Evolutionary conservation across 768 basidiomycete genomes (phyloP).

Genomic region (Cystofilobasidium macerans): DNA sequence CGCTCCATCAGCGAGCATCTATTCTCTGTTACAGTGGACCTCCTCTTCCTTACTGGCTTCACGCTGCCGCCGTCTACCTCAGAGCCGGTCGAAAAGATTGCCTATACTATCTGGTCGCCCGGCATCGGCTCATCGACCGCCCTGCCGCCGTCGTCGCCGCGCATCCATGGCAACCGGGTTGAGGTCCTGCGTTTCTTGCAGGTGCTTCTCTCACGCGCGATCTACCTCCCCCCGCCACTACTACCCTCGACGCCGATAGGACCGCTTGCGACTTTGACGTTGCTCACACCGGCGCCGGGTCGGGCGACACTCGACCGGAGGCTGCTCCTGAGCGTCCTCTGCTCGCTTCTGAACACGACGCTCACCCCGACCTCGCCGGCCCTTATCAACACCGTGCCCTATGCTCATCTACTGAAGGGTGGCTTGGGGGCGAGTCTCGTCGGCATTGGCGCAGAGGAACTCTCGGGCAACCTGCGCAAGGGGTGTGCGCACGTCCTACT

Average conservation of each 20-base stretch:
- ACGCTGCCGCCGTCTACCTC: slow-evolving; percentile 54
- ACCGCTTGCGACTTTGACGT: slow-evolving; percentile 66
- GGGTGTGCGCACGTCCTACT: slow-evolving; percentile 66
- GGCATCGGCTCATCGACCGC: slow-evolving; percentile 53
- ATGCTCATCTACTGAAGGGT: slow-evolving; percentile 46
- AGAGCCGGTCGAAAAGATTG: slow-evolving; percentile 35
- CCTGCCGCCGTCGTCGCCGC: slow-evolving; percentile 63
- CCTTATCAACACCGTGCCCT: slow-evolving; percentile 17
- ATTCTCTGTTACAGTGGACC: slow-evolving; percentile 66
- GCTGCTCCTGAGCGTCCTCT: slow-evolving; percentile 77
- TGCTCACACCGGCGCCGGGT: slow-evolving; percentile 44
- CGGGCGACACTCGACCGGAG: slow-evolving; percentile 34
- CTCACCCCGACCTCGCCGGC: slow-evolving; percentile 29
- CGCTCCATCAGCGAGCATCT: slow-evolving; percentile 62
- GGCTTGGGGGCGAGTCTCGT: neutral
- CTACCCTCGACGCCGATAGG: slow-evolving; percentile 58
- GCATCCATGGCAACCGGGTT: slow-evolving; percentile 66
- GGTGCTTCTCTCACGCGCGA: slow-evolving; percentile 77
- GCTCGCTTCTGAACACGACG: slow-evolving; percentile 82
- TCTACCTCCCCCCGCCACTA: slow-evolving; percentile 62
- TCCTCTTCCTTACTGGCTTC: slow-evolving; percentile 88
- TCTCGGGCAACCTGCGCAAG: slow-evolving; percentile 13
- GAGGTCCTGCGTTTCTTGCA: slow-evolving; percentile 79
- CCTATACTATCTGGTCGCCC: slow-evolving; percentile 85
- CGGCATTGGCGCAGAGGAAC: neutral